Evolutionary conservation across 768 basidiomycete species (phyloP), one percentile per base, ranked within the genome.

Genomic region (Candolleomyces eurysporus): DNA sequence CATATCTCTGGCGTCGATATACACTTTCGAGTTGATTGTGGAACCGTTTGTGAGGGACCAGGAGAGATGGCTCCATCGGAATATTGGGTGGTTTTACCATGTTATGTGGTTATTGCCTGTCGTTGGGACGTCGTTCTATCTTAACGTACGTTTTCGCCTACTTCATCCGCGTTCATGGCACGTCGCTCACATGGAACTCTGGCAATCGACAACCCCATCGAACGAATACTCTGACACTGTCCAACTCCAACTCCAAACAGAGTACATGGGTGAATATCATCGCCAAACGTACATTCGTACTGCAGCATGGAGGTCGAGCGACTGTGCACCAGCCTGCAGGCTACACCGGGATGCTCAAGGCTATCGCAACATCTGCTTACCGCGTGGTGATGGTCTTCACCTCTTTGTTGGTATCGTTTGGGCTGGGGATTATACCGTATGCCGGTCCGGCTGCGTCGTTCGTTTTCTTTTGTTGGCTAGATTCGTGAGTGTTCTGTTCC

Each of bases 381-480:
- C 84, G 92, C 17, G 81, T 82, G 2, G 85, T 94, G 60, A 92
- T 96, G 89, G 83, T 94, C 19, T 74, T 86, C 69, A 92, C 91
- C 5, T 91, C 91, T 14, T 77, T 93, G 21, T 69, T 84, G 8
- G 75, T 93, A 19, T 89, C 89, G 4, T 86, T 89, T 61, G 79
- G 80, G 16, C 76, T 96, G 36, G 75, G 79, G 5, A 77, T 80
- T 56, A 77, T 92, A 19, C 94, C 94, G 2, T 77, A 82, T 59
- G 73, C 87, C 13, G 94, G 94, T 9, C 77, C 82, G 0, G 61
- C 78, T 1, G 73, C 81, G 5, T 83, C 85, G 30, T 91, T 93
- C 69, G 70, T 84, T 5, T 95, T 93, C 69, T 74, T 93, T 61
- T 94, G 91, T 67, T 92, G 93, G 89, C 81, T 94, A 49, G 88